Conservation (phyloP, 352 stramenopile genomes). For the Phytophthora megakarya region DNA sequence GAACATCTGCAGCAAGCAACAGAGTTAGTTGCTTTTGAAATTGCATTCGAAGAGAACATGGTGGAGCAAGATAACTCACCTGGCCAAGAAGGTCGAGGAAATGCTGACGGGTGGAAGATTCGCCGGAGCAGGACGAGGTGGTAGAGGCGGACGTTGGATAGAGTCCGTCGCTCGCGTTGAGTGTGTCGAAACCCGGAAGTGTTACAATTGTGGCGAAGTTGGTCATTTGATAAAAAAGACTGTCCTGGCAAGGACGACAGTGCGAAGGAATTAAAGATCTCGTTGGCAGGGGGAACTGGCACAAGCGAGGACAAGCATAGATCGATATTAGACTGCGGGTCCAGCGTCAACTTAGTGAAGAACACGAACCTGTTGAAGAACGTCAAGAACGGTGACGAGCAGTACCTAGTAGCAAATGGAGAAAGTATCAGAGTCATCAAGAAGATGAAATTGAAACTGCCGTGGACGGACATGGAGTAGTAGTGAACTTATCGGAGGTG, state of each 20-base stretch:
- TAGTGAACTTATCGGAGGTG: no score
- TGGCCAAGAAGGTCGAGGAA: neutral
- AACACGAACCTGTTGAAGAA: no score
- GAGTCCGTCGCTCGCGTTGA: neutral
- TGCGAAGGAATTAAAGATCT: neutral
- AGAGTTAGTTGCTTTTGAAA: constrained; percentile 1
- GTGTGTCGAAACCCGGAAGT: neutral
- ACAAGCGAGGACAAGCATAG: no score
- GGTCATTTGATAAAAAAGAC: neutral
- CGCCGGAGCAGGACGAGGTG: neutral
- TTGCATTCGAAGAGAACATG: constrained; percentile 7
- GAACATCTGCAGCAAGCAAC: constrained; percentile 5
- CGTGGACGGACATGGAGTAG: no score
- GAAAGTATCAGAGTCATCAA: no score
- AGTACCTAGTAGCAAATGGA: no score
- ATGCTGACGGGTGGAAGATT: neutral
- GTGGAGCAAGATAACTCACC: neutral
- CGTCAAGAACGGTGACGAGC: no score
- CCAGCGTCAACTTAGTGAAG: no score
- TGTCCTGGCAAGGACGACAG: neutral
- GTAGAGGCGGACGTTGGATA: neutral
- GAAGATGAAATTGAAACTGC: no score
- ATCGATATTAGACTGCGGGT: no score
- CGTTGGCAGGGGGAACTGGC: neutral
- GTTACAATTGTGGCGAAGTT: neutral